Evolutionary conservation across 1,284 basidiomycete species (phyloP), one percentile per base, ranked within the genome.

Genomic region (Rhodotorula sp.): DNA sequence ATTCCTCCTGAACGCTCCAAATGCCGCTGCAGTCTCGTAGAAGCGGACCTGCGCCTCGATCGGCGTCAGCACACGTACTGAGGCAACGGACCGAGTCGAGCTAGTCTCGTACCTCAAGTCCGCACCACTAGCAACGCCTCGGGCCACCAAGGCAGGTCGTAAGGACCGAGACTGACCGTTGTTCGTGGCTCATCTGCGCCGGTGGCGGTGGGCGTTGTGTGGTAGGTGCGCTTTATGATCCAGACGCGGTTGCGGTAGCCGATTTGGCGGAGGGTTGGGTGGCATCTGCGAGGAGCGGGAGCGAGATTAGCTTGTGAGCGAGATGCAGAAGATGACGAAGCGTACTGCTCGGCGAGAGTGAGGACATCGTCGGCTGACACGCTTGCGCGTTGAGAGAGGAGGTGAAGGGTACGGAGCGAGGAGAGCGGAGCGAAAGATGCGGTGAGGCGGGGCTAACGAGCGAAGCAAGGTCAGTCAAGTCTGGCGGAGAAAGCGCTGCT

Each of bases 231-330:
- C 31, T 65, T 62, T 47, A 75, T 61, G 62, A 68, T 53, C 73
- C 73, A 75, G 24, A 75, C 73, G n/a, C 68, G 70, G 52, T 75
- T 75, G 16, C 73, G 68, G 62, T 70, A 69, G 18, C 73, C 73
- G 40, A 75, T 63, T 37, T 75, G 73, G 9, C 57, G 59, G 6
- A 75, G 64, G 4, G 71, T 70, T 4, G 64, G 40, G 0, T 66
- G 50, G 57, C 62, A 68, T 16, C 73, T 74, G 56, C 20, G 55
- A 2, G 13, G 20, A 37, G 15, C 4, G 40, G 22, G 7, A 4
- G 28, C 10, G 5, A 22, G 24, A 7, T 18, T 15, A 37, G 13
- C 16, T 6, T 2, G 20, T 30, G 26, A n/a, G 10, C 3, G 11
- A 37, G 31, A 24, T 6, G 30, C 34, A 40, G 20, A 30, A 15